Base-by-base conservation (phyloP, 2,329 filamentous ascomycete species). In the Xylaria sp. region DNA sequence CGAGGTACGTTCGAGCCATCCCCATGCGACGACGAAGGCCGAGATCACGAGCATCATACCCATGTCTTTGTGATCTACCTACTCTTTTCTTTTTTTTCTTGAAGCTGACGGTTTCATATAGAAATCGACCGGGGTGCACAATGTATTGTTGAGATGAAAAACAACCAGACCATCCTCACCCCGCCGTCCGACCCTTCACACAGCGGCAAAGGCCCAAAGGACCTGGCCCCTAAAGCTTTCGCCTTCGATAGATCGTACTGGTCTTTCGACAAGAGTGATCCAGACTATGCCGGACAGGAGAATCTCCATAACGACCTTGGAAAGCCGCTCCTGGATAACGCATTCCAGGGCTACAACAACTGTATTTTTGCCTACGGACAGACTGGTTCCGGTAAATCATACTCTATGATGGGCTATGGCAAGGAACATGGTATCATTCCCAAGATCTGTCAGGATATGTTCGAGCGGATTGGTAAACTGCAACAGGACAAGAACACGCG, bases 361-460 rank as follows among this genome's bases (percentile, higher is more conserved):
- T 99, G 94, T 81, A 99, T 99, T 71, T 99, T 99, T 73, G 94
- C 94, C 11, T 99, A 99, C 73, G 94, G 94, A 16, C 94, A 99
- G 79, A 99, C 94, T 1, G 94, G 94, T 67, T 97, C 94, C 0
- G 94, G 94, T 76, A 99, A 99, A 78, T 97, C 92, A 13, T 99
- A 99, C 76, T 97, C 92, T 37, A 99, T 99, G 93, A 99, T 99
- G 94, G 94, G 94, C 53, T 99, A 97, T 76, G 94, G 94, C 57
- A 89, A 93, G 70, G 93, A 99, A 71, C 84, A 92, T 59, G 94
- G 94, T 74, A 94, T 99, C 65, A 97, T 97, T 63, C 94, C 95
- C 51, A 90, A 87, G 70, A 99, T 99, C 77, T 99, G 94, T 75
- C 90, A 94, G 78, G 89, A 96, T 70, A 97, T 99, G 92, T 99